Evolutionary conservation across 2,329 filamentous ascomycete genomes (phyloP), one percentile per base, ranked within the genome.

Genomic region (Aspergillus transmontanensis): DNA sequence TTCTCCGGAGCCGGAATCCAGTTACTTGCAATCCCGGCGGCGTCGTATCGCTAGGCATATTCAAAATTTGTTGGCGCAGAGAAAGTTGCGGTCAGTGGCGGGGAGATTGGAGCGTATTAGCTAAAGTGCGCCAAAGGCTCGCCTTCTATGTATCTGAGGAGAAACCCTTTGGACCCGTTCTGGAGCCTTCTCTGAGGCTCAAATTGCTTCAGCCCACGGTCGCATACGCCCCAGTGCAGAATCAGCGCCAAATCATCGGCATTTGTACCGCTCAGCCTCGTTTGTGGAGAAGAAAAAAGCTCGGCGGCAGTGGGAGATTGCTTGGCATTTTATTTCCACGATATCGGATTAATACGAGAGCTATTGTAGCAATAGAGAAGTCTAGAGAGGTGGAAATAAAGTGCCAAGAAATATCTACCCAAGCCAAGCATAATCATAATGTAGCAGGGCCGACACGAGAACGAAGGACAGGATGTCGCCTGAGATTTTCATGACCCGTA

Each of bases 1-100:
- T 57, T 57, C 64, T 65, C 9, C 71, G 66, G 26, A 68, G 55
- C 39, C 65, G 69, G 28, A 64, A 66, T 51, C 59, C 67, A 34
- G 26, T 46, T 21, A 41, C 28, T 30, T 64, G 65, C 4, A 59
- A 34, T 28, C 21, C 50, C 45, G 21, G 45, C 14, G 48, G 28
- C 7, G 56, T 51, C 46, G 53, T 63, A 56, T 57, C 28, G 12
- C 30, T 36, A 14, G 63, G 28, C 65, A 65, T 65, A 26, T 6
- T 26, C 4, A 23, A 5, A 5, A 16, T 6, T 11, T 30, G 28
- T 11, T 7, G 14, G 28, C 48, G 26, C 16, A 51, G 28, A 32
- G 16, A 34, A 51, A 14, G 48, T 30, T 30, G 5, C 6, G 26
- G 51, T 28, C 45, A 11, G 45, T 23, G 3, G 26, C 43, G 48